These are phyloP conservation scores for Plasmopara viticola DNA, from an alignment of 352 stramenopile genomes.

Conservation along the genomic window DNA sequence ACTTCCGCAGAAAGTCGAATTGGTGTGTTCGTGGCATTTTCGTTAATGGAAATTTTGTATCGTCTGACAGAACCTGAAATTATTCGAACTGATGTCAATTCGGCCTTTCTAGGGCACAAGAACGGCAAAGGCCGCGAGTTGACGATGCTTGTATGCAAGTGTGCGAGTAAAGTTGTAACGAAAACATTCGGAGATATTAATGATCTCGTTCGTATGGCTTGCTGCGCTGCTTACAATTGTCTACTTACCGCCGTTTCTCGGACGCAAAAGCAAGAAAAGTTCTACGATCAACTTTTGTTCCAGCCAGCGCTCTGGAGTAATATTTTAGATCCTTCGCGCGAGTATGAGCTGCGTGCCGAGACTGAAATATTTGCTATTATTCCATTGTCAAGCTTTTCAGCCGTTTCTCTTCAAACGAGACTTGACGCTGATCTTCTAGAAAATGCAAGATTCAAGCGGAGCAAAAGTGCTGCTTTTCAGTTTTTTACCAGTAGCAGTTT, in stretches of 20 bases:
- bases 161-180: conserved; percentile 66
- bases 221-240: conserved; percentile 67
- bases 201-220: conserved; percentile 39
- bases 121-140: conserved; percentile 76
- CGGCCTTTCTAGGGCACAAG: conserved; percentile 55
- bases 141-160: conserved; percentile 83
- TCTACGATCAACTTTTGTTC: conserved; percentile 83
- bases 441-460: conserved; percentile 12
- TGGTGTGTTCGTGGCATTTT: conserved; percentile 49
- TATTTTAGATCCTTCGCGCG: conserved; percentile 40
- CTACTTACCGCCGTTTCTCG: conserved; percentile 67
- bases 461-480: conserved; percentile 30
- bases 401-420: conserved; percentile 25
- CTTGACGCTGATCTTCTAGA: conserved; percentile 9
- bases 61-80: conserved; percentile 53
- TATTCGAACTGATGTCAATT: conserved; percentile 61
- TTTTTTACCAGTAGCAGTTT: conserved; percentile 78
- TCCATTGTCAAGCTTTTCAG: conserved; percentile 43
- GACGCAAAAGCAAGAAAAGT: conserved; percentile 83
- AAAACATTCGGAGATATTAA: conserved; percentile 33
- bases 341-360: conserved; percentile 43
- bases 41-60: conserved; percentile 61
- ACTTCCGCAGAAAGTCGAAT: conserved; percentile 30
- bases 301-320: conserved; percentile 64
- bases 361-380: conserved; percentile 47